These are phyloP conservation scores for Zoysia matrella DNA, from an alignment of 202 grass and related monocot species.

Conservation along the genomic window DNA sequence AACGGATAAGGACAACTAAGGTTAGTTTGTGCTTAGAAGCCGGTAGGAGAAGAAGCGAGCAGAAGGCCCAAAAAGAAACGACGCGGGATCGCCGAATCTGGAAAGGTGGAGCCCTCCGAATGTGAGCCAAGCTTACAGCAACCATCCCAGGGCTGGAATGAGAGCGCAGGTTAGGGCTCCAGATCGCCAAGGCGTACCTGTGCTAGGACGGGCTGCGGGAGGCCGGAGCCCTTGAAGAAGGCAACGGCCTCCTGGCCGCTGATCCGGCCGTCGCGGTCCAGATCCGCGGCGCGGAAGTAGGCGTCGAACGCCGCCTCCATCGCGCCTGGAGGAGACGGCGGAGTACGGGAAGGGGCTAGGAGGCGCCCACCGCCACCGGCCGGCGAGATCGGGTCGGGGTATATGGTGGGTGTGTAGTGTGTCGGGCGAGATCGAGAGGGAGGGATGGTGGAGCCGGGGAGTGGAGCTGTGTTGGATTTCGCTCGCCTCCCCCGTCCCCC, in stretches of 20 bases:
- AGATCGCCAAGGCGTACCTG: constrained; percentile 61
- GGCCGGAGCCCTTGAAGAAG: constrained; percentile 94
- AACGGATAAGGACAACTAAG: background rate
- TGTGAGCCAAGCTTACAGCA: background rate
- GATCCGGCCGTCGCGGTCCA: constrained; percentile 96
- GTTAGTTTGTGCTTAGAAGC: background rate
- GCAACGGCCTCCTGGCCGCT: constrained; percentile 87
- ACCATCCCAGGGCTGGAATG: background rate
- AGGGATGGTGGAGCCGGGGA: too few relatives aligned
- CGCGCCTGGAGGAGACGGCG: constrained; percentile 14
- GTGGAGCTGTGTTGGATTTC: constrained; percentile 21
- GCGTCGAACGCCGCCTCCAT: constrained; percentile 86
- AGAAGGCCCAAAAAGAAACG: constrained; percentile 1
- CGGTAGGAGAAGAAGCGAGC: too few relatives aligned
- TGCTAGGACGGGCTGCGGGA: constrained; percentile 84
- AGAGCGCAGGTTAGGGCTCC: background rate
- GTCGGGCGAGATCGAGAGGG: background rate
- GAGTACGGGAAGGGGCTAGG: background rate
- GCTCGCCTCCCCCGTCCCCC: background rate
- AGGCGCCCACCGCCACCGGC: constrained; percentile 10
- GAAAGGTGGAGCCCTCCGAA: background rate
- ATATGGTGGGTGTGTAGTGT: background rate
- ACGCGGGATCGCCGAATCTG: constrained; percentile 18
- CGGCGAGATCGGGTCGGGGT: constrained; percentile 52
- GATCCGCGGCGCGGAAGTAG: constrained; percentile 91